Percentiles rank a stretch among this genome's conserved stretches.
Evolutionary conservation across 305 asterid genomes (phyloP).

Genomic region (Galium porrigens): DNA sequence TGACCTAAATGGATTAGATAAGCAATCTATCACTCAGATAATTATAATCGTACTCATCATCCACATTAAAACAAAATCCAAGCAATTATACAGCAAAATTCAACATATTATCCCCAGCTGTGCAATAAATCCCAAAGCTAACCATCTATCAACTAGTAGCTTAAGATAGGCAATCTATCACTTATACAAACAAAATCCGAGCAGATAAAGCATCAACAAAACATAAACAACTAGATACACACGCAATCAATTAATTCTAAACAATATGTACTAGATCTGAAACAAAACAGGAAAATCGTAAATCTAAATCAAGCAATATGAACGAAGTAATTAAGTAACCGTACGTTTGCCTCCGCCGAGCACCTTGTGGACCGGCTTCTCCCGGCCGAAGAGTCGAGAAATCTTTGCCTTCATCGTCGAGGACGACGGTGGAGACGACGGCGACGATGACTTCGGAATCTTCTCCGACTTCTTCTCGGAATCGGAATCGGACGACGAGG

Average conservation of each 20-base stretch:
- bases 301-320: neutral
- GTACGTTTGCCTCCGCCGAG: constrained; percentile 86
- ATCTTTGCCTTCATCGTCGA: constrained; percentile 31
- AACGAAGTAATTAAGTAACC: constrained; percentile 12
- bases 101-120: neutral
- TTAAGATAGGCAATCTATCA: neutral
- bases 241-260: neutral
- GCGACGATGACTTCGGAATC: neutral
- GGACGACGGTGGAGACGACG: constrained; percentile 22
- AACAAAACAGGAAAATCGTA: neutral
- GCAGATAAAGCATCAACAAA: neutral
- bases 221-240: neutral
- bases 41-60: neutral
- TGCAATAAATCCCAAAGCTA: neutral
- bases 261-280: constrained; percentile 11
- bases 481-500: constrained; percentile 49
- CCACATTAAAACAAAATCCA: neutral
- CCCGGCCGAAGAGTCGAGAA: constrained; percentile 48
- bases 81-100: neutral
- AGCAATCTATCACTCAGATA: neutral
- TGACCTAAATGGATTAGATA: neutral
- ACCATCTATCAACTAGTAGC: neutral
- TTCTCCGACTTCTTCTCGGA: constrained; percentile 20
- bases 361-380: constrained; percentile 66
- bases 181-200: neutral